These are phyloP conservation scores for Daldinia concentrica DNA, from an alignment of 495 filamentous ascomycete genomes.

Conservation along the genomic window DNA sequence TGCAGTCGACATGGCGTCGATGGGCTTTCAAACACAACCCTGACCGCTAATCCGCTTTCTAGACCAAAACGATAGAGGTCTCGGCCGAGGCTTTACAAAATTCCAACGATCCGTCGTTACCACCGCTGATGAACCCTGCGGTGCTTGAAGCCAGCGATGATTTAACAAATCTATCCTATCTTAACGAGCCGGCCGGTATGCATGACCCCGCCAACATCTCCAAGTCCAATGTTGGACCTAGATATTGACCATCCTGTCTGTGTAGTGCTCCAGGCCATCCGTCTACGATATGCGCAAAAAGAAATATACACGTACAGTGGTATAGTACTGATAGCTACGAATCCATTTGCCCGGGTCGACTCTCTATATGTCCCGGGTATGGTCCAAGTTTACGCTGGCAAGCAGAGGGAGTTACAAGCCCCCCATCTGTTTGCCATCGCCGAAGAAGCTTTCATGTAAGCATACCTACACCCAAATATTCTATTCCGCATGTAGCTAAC, in stretches of 20 bases:
- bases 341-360: conserved; percentile 97
- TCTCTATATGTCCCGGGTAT: conserved; percentile 98
- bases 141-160: conserved; percentile 99
- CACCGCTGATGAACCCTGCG: conserved; percentile 96
- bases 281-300: conserved; percentile 96
- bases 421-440: conserved; percentile 99
- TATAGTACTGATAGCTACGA: conserved; percentile 98
- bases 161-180: conserved; percentile 94
- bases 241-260: conserved; percentile 26
- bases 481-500: conserved; percentile 28
- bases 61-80: conserved; percentile 85
- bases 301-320: conserved; percentile 99
- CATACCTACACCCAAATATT: conserved; percentile 17
- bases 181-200: conserved; percentile 98
- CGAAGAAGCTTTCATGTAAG: conserved; percentile 97
- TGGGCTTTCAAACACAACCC: conserved; percentile 1
- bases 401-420: conserved; percentile 93
- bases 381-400: conserved; percentile 99
- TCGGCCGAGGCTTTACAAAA: conserved; percentile 79
- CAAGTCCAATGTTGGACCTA: conserved; percentile 49
- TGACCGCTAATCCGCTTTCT: conserved; percentile 33
- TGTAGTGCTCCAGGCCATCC: conserved; percentile 94
- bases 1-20: conserved; percentile 16
- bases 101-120: conserved; percentile 74
- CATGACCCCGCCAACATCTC: conserved; percentile 10